Conservation (phyloP, 2,329 filamentous ascomycete genomes). For the Claviceps sp. region DNA sequence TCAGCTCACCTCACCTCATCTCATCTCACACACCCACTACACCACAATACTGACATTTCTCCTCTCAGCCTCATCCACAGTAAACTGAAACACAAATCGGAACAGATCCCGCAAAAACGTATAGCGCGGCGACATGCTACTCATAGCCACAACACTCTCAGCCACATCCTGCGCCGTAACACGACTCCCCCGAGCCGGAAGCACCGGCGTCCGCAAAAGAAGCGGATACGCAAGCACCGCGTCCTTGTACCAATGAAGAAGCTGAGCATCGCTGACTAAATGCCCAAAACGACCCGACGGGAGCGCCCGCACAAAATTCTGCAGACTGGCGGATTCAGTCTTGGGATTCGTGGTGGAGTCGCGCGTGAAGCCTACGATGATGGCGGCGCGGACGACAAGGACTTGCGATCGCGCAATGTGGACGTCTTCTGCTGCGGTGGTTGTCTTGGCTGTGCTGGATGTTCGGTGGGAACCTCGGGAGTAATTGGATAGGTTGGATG, state of each 20-base stretch:
- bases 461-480: slow-evolving; percentile 56
- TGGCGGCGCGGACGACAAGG: slow-evolving; percentile 71
- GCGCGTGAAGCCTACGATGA: slow-evolving; percentile 69
- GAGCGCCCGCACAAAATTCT: slow-evolving; percentile 63
- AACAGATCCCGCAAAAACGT: slow-evolving; percentile 72
- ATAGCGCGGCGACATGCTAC: slow-evolving; percentile 52
- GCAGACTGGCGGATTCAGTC: slow-evolving; percentile 41
- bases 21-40: slow-evolving; percentile 12
- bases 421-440: slow-evolving; percentile 55
- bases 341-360: slow-evolving; percentile 32
- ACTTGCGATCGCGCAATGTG: slow-evolving; percentile 68
- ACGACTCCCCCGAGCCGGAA: slow-evolving; percentile 42
- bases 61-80: slow-evolving; percentile 63
- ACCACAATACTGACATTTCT: slow-evolving; percentile 51
- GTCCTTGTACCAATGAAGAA: slow-evolving; percentile 70
- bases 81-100: slow-evolving; percentile 71
- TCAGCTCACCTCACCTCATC: too few relatives aligned
- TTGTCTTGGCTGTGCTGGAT: slow-evolving; percentile 60
- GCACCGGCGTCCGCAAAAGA: slow-evolving; percentile 26
- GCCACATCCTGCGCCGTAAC: slow-evolving; percentile 64
- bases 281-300: slow-evolving; percentile 69
- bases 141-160: slow-evolving; percentile 66
- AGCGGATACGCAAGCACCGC: slow-evolving; percentile 60
- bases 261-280: slow-evolving; percentile 51
- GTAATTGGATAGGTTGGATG: slow-evolving; percentile 66